Evolutionary conservation across 23 red algal species (phyloP), one percentile per base, ranked within the genome.

Genomic region (Agarophyton chilense): DNA sequence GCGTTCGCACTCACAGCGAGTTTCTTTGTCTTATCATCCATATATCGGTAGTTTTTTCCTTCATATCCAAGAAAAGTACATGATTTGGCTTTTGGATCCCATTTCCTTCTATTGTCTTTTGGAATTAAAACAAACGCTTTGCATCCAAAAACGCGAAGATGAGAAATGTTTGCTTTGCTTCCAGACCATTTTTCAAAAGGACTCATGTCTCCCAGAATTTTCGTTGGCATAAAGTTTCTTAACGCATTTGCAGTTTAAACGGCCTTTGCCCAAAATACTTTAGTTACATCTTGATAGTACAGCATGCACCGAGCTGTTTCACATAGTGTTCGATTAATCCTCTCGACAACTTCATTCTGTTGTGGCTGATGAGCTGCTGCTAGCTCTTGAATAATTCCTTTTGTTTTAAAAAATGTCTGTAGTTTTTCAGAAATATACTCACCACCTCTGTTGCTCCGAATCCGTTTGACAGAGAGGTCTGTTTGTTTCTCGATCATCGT

Each of bases 221-320:
- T 61, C 19, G 56, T 28, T 8, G 56, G 56, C 8, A 61, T 4
- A 61, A 61, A 38, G 35, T 67, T 67, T 67, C 62, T 67, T 39
- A 67, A 4, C 2, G 8, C 39, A 58, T 64, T 61, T 58, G 62
- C 39, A 4, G 56, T 60, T 31, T 5, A 33, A 33, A 38, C 21
- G 21, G 28, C 19, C 19, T 56, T 17, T 32, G 26, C 40, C 57
- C n/a, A 75, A 41, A 66, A 83, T 75, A 0, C 0, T 50, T 22
- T 72, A 43, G 10, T 36, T 34, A 35, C 10, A 34, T 18, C 16
- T 49, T 40, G 78, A 38, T 13, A 46, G n/a, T 6, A 93, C 5
- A 42, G 79, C 90, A 91, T 81, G 6, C 18, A 35, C 12, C 87
- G 50, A 36, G 87, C 75, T 72, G n/a, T 62, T 80, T 45, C 72